Base-by-base conservation (phyloP, 768 basidiomycete genomes). In the Erythrobasidium yunnanense region DNA sequence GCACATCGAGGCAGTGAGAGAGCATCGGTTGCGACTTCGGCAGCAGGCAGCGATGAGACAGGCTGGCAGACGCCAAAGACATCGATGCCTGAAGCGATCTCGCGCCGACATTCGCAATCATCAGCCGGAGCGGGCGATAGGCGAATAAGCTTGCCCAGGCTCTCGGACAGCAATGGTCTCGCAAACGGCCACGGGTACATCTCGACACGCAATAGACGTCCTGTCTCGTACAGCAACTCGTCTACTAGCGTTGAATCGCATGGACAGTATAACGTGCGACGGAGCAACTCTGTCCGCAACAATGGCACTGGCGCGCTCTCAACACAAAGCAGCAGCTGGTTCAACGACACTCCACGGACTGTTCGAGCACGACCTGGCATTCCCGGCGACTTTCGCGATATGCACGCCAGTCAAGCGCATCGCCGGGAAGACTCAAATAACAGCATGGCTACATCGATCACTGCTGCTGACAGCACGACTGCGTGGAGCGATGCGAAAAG, bases 61-160 rank as follows among this genome's bases (percentile, higher is more conserved):
- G 56, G 56, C 35, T 58, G 56, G 56, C 23, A 42, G 4, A 58
- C 56, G 11, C 56, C 56, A 4, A 58, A 46, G 25, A 58, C 56
- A 30, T 42, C 56, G 20, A 27, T 42, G 42, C 34, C 33, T 3
- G 54, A 55, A 34, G n/a, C 23, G 4, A 6, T 15, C 4, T 2
- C 22, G 15, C 27, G 54, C 4, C 34, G 54, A 55, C 23, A 38
- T 34, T 55, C n/a, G n/a, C n/a, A n/a, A n/a, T n/a, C n/a, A n/a
- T n/a, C n/a, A n/a, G n/a, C n/a, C n/a, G n/a, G n/a, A n/a, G n/a
- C n/a, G n/a, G n/a, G n/a, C n/a, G n/a, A n/a, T n/a, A n/a, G n/a
- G n/a, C n/a, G n/a, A n/a, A n/a, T n/a, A n/a, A n/a, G n/a, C n/a
- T n/a, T n/a, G n/a, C n/a, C n/a, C n/a, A n/a, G n/a, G n/a, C n/a